These are phyloP conservation scores for Beauveria varroae DNA, from an alignment of 2,329 filamentous ascomycete genomes.

Conservation along the genomic window DNA sequence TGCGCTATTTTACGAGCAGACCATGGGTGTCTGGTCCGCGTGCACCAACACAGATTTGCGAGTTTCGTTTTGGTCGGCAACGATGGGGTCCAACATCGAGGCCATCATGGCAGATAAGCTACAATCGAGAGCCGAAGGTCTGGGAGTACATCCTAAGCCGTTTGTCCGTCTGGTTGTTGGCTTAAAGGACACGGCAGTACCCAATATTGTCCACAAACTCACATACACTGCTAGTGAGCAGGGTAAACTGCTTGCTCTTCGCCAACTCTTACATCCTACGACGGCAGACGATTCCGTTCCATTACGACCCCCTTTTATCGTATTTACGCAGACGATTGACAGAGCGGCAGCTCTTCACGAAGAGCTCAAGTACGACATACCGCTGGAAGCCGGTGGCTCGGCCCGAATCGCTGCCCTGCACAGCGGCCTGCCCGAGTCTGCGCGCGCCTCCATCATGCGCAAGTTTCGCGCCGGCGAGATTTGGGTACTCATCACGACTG, in stretches of 20 bases:
- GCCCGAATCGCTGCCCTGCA: constrained; percentile 84
- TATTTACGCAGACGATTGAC: constrained; percentile 95
- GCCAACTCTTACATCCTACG: constrained; percentile 78
- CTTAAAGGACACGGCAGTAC: constrained; percentile 89
- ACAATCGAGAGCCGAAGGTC: constrained; percentile 38
- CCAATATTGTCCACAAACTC: constrained; percentile 83
- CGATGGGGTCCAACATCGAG: constrained; percentile 92
- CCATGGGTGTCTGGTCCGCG: constrained; percentile 72
- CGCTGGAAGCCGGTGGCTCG: constrained; percentile 75
- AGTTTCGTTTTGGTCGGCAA: constrained; percentile 88
- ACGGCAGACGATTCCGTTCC: constrained; percentile 47
- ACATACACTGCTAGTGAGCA: constrained; percentile 88
- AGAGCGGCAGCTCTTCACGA: constrained; percentile 80
- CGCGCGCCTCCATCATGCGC: constrained; percentile 75
- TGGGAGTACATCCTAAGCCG: constrained; percentile 34
- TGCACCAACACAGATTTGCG: constrained; percentile 64
- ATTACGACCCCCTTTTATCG: constrained; percentile 80
- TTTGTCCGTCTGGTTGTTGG: constrained; percentile 88
- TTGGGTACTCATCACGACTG: constrained; percentile 95
- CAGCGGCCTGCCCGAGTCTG: constrained; percentile 70
- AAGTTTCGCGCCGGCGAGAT: constrained; percentile 86
- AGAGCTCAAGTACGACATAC: constrained; percentile 92
- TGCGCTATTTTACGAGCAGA: constrained; percentile 83
- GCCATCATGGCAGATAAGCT: constrained; percentile 65
- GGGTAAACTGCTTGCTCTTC: constrained; percentile 85